Percentiles rank a stretch among this genome's conserved stretches.
These are phyloP conservation scores for Eremothecium sinecaudum DNA, from an alignment of 1,139 yeast genomes.

Conservation along the genomic window DNA sequence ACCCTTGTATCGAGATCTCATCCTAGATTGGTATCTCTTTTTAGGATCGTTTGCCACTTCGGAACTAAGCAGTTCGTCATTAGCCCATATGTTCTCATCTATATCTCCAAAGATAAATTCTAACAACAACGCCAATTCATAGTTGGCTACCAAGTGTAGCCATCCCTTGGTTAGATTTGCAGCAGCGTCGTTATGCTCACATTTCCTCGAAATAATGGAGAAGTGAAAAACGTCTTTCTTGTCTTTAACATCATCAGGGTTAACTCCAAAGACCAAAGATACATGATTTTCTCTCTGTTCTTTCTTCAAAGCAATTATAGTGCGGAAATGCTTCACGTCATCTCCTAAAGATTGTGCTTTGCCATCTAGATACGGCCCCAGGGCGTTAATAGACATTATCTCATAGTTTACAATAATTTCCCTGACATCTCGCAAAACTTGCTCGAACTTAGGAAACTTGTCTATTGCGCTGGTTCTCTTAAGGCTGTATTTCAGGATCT, in stretches of 20 bases:
- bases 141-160: conserved; percentile 3
- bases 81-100: conserved; percentile 4
- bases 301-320: conserved; percentile 4
- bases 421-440: conserved; percentile 3
- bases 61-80: conserved; percentile 4
- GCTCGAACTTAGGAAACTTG: background rate
- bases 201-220: conserved; percentile 2
- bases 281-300: conserved; percentile 1
- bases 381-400: conserved; percentile 1
- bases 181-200: conserved; percentile 4
- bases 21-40: conserved; percentile 5
- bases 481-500: background rate
- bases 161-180: conserved; percentile 2
- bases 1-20: conserved; percentile 5
- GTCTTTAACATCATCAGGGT: conserved; percentile 4
- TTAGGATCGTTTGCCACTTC: conserved; percentile 5
- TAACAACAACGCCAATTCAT: conserved; percentile 3
- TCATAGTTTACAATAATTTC: conserved; percentile 1
- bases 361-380: conserved; percentile 3
- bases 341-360: conserved; percentile 3
- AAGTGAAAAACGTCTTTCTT: conserved; percentile 4
- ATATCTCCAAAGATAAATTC: conserved; percentile 5
- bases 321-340: background rate
- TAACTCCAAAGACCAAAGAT: conserved; percentile 1
- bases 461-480: background rate